Conservation (phyloP, 768 basidiomycete species). For the Clavaria fumosa region DNA sequence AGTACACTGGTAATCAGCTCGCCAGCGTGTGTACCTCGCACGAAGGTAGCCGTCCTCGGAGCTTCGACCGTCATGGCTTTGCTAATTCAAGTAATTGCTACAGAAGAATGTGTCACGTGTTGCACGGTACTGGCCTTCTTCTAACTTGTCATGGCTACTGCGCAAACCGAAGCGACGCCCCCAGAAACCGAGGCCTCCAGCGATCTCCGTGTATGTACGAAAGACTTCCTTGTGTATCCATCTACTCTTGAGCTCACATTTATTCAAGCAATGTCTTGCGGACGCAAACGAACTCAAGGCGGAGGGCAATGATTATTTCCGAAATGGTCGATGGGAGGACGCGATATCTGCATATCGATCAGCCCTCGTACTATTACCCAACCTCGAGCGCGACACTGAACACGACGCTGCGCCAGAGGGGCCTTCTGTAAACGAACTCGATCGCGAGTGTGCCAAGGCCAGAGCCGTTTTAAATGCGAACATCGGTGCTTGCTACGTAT, state of each 20-base stretch:
- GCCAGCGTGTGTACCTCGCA: conserved; percentile 75
- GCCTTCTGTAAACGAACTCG: conserved; percentile 18
- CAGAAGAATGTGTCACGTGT: too few relatives aligned
- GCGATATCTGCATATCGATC: conserved; percentile 57
- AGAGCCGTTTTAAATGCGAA: conserved; percentile 75
- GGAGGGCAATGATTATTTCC: conserved; percentile 66
- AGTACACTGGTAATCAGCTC: conserved; percentile 68
- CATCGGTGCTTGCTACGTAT: conserved; percentile 72
- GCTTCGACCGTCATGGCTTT: too few relatives aligned
- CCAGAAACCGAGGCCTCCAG: too few relatives aligned
- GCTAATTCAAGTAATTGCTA: too few relatives aligned
- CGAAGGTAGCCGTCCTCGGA: conserved; percentile 76
- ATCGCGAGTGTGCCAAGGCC: conserved; percentile 35
- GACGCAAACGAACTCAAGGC: conserved; percentile 50
- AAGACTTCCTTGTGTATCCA: too few relatives aligned
- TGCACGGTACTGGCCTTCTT: too few relatives aligned
- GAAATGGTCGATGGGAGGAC: conserved; percentile 45
- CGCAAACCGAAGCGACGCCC: too few relatives aligned
- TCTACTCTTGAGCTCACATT: too few relatives aligned
- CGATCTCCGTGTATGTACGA: too few relatives aligned
- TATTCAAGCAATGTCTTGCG: conserved; percentile 32
- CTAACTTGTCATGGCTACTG: too few relatives aligned
- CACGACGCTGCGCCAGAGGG: background rate
- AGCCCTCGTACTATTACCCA: conserved; percentile 55
- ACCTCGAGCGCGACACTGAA: conserved; percentile 8